phyloP scores from a whole-genome alignment of 805 yeast genomes.

The Komagataella phaffii region DNA sequence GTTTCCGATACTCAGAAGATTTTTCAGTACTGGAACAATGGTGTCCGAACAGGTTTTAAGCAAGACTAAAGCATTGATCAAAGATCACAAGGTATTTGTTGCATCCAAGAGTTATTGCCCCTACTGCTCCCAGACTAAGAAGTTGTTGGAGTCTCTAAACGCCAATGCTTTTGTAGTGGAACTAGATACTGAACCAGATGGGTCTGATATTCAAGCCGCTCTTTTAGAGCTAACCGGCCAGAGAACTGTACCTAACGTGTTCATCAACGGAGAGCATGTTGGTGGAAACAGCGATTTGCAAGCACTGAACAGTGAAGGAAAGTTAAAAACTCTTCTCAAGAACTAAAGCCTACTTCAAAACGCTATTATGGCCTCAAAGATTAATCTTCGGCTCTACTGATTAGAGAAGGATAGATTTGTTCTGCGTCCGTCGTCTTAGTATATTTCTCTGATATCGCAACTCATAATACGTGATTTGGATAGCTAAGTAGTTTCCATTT shows the following conservation, averaged over 20 bases:
- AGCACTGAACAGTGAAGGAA: slow-evolving; percentile 46
- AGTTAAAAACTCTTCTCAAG: slow-evolving; percentile 21
- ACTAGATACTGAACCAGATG: slow-evolving; percentile 46
- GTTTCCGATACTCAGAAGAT: slow-evolving; percentile 15
- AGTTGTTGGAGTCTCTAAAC: slow-evolving; percentile 21
- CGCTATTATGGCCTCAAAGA: not conserved
- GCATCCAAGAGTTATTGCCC: slow-evolving; percentile 78
- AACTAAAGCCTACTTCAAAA: not conserved
- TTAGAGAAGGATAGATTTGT: not conserved
- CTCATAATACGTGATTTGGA: no score
- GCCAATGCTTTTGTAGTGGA: slow-evolving; percentile 41
- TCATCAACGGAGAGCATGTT: slow-evolving; percentile 81
- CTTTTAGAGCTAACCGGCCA: slow-evolving; percentile 72
- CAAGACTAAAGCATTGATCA: slow-evolving; percentile 53
- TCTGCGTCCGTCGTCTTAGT: not conserved
- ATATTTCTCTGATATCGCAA: no score
- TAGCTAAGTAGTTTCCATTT: no score
- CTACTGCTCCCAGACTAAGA: slow-evolving; percentile 39
- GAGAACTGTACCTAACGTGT: slow-evolving; percentile 86
- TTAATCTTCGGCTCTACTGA: no score
- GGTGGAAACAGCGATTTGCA: slow-evolving; percentile 94
- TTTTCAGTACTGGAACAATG: slow-evolving; percentile 24
- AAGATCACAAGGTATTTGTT: slow-evolving; percentile 54
- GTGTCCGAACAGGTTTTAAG: slow-evolving; percentile 44
- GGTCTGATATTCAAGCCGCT: slow-evolving; percentile 72